These are phyloP conservation scores for Ophiostoma triangulosporum DNA, from an alignment of 2,329 filamentous ascomycete species.

Conservation along the genomic window DNA sequence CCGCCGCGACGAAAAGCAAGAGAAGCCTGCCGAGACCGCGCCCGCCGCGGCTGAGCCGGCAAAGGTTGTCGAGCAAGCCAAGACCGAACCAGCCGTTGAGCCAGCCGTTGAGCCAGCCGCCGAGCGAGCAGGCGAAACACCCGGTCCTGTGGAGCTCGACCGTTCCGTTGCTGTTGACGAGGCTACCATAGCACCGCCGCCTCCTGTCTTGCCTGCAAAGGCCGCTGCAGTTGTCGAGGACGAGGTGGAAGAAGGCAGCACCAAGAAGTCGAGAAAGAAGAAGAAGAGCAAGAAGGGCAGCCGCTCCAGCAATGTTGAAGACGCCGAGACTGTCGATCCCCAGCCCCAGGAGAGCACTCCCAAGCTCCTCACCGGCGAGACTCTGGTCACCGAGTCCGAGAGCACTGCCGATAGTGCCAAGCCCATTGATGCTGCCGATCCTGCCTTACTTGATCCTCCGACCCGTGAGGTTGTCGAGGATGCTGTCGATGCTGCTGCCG, in stretches of 20 bases:
- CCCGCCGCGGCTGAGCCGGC: neutral
- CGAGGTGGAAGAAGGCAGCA: neutral
- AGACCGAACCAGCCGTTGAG: neutral
- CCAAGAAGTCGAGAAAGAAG: slow-evolving; percentile 3
- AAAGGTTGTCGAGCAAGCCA: neutral
- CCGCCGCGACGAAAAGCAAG: slow-evolving; percentile 1
- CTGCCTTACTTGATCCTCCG: neutral
- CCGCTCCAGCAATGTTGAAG: slow-evolving; percentile 1
- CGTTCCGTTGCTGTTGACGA: neutral
- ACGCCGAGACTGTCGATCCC: neutral
- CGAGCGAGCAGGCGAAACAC: neutral
- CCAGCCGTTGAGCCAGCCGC: neutral
- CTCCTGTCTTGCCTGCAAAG: neutral
- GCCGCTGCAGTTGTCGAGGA: neutral
- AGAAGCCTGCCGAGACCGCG: neutral
- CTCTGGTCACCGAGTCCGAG: slow-evolving; percentile 3
- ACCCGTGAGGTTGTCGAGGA: neutral
- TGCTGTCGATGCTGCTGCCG: neutral
- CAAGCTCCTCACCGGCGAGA: neutral
- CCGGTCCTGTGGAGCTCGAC: neutral
- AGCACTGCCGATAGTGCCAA: neutral
- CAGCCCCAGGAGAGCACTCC: neutral
- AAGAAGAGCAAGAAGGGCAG: slow-evolving; percentile 2
- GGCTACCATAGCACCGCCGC: neutral
- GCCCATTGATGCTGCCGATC: neutral